phyloP scores from a whole-genome alignment of 2,329 filamentous ascomycete species.

The Colletotrichum siamense region DNA sequence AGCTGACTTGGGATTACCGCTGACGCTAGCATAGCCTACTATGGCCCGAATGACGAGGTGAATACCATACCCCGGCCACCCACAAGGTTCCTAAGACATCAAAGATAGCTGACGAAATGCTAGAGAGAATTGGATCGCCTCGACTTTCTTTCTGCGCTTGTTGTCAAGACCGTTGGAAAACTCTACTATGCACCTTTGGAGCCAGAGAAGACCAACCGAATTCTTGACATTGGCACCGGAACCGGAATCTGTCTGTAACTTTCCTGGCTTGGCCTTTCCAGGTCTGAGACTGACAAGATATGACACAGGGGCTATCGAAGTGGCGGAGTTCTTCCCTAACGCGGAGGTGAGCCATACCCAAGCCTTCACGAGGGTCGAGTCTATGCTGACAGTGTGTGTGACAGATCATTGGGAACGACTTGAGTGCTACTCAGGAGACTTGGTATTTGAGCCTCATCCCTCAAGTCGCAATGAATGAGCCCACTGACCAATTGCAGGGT shows the following conservation, averaged over 20 bases:
- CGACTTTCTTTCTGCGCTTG: not conserved
- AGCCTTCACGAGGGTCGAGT: not conserved
- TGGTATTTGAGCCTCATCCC: not conserved
- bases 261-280: not conserved
- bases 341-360: not conserved
- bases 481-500: slow-evolving; percentile 33
- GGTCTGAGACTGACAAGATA: not conserved
- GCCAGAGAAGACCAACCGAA: slow-evolving; percentile 28
- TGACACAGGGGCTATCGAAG: not conserved
- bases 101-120: not conserved
- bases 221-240: slow-evolving; percentile 65
- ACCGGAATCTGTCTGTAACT: slow-evolving; percentile 58
- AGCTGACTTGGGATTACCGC: not conserved
- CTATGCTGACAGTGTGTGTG: not conserved
- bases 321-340: not conserved
- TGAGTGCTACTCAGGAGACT: not conserved
- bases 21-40: slow-evolving; percentile 18
- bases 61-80: not conserved
- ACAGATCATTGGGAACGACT: not conserved
- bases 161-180: not conserved
- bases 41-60: slow-evolving; percentile 40
- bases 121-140: slow-evolving; percentile 1
- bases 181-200: not conserved
- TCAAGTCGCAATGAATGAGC: not conserved
- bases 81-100: not conserved